Evolutionary conservation across 2,329 filamentous ascomycete genomes (phyloP), one percentile per base, ranked within the genome.

Genomic region (Paecilomyces niveus): DNA sequence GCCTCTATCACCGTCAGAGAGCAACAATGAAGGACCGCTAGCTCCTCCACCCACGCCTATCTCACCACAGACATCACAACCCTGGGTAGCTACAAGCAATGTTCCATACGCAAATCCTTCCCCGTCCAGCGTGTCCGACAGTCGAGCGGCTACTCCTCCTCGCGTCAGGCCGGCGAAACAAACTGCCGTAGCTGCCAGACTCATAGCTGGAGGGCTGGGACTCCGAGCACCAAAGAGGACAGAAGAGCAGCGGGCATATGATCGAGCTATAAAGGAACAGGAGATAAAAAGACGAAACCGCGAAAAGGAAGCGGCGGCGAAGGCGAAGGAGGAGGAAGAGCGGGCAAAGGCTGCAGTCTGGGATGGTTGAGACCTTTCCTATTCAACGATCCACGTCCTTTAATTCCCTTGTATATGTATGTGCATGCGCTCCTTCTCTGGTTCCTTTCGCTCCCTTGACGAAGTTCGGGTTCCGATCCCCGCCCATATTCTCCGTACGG

Each of bases 171-270:
- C 92, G 0, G 92, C 96, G 76, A 99, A 96, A 80, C 95, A 92
- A 62, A 95, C 95, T 61, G 90, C 92, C 0, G 91, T 96, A 45
- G 94, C 94, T 4, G 85, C 89, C 61, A 82, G 94, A 59, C 82
- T 99, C 84, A 97, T 99, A 71, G 92, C 91, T 0, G 89, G 89
- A 3, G 92, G 90, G 0, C 77, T 97, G 64, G 94, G 94, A 0
- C 84, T 97, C 57, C 85, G 87, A 68, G 85, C 87, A 33, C 90
- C 91, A 32, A 88, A 85, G 77, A 84, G 87, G 72, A 97, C 91
- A 1, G 91, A 95, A 62, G 92, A 97, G 76, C 89, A 96, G 80
- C 83, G 82, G 66, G 89, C 90, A 57, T 97, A 94, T 72, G 92
- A 97, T 68, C 85, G 82, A 64, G 88, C 89, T 0, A 80, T 94